Conservation (phyloP, 139 green algal genomes). For the Pycnococcus provasolii region DNA sequence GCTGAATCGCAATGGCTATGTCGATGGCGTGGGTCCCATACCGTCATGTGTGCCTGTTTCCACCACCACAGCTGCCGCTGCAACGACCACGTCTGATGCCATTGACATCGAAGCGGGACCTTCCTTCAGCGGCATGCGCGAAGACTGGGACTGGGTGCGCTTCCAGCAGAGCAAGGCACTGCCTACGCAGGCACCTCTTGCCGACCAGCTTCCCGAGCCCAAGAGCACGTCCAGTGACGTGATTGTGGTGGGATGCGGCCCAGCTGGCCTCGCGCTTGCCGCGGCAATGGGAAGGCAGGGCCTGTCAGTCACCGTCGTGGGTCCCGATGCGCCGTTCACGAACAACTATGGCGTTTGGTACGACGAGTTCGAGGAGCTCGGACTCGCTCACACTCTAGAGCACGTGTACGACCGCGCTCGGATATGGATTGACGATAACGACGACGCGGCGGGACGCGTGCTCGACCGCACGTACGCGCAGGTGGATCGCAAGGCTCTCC, state of each 20-base stretch:
- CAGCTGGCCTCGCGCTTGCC: slow-evolving; percentile 76
- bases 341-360: slow-evolving; percentile 88
- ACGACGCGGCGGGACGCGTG: slow-evolving; percentile 31
- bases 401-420: slow-evolving; percentile 23
- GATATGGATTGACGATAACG: slow-evolving; percentile 64
- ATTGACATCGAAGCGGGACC: too few species aligned
- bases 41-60: too few species aligned
- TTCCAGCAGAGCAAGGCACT: slow-evolving; percentile 24
- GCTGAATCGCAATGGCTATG: too few species aligned
- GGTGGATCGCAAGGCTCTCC: slow-evolving; percentile 45
- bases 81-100: too few species aligned
- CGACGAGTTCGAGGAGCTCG: slow-evolving; percentile 63
- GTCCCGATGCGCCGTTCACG: slow-evolving; percentile 61
- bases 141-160: slow-evolving; percentile 19
- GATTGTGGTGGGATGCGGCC: slow-evolving; percentile 62
- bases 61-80: too few species aligned
- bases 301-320: slow-evolving; percentile 54
- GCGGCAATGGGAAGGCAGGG: slow-evolving; percentile 64
- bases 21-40: too few species aligned
- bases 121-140: not conserved
- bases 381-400: slow-evolving; percentile 49
- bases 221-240: slow-evolving; percentile 15
- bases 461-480: slow-evolving; percentile 30
- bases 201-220: not conserved
- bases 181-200: slow-evolving; percentile 12